Evolutionary conservation across 352 stramenopile species (phyloP).

Genomic region (Globisporangium cederbergense): DNA sequence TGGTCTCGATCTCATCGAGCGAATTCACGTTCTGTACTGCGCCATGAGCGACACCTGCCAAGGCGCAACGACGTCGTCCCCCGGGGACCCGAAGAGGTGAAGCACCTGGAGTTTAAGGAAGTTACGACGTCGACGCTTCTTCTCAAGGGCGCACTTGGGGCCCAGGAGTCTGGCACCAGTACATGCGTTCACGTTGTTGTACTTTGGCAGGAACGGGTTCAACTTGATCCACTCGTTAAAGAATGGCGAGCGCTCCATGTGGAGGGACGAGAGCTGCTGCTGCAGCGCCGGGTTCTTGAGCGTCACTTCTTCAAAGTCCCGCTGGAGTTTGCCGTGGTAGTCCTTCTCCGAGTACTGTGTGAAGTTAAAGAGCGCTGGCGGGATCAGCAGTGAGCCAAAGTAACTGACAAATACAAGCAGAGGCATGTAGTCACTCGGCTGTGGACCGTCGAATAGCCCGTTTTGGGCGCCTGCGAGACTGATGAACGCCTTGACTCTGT

Average conservation of each 20-base stretch:
- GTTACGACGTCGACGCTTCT: constrained; percentile 28
- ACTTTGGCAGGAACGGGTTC: constrained; percentile 23
- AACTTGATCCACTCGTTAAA: constrained; percentile 16
- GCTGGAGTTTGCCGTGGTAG: constrained; percentile 29
- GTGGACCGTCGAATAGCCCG: constrained; percentile 43
- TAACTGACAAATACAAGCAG: constrained; percentile 18
- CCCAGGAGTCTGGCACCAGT: constrained; percentile 1
- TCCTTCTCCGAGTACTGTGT: constrained; percentile 22
- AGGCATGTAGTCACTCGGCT: constrained; percentile 19
- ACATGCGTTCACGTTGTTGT: constrained; percentile 32
- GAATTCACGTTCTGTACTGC: constrained; percentile 33
- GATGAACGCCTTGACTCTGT: constrained; percentile 46
- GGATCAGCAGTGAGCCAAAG: constrained; percentile 24
- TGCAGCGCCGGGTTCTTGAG: constrained; percentile 19
- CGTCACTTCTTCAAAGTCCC: constrained; percentile 25
- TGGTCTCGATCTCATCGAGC: constrained; percentile 25
- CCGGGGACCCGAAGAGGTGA: constrained; percentile 40
- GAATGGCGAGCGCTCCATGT: constrained; percentile 25
- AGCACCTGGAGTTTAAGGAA: constrained; percentile 31
- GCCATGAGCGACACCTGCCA: constrained; percentile 36
- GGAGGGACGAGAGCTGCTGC: constrained; percentile 24
- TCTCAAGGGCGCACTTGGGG: constrained; percentile 20
- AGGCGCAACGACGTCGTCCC: constrained; percentile 28
- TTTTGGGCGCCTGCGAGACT: constrained; percentile 40
- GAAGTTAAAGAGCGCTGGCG: constrained; percentile 28